A percentile compares a stretch with the other conserved stretches of the same genome.
Conservation (phyloP, 108 stramenopile genomes). For the Discostella stelligeroides region DNA sequence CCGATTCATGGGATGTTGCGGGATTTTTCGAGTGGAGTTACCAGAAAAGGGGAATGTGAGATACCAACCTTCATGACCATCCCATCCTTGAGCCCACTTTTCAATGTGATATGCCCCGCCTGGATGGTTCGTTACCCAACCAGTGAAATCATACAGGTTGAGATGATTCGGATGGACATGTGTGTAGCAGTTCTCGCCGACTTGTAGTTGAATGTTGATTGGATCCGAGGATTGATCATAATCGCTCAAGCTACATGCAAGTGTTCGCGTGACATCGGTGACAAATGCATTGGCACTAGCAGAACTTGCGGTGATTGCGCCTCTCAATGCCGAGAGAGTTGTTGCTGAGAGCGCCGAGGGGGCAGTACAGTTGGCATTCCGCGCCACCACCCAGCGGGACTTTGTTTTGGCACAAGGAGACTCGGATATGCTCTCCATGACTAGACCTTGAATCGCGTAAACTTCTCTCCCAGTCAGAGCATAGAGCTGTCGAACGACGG, state of each 20-base stretch:
- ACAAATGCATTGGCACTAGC: slow-evolving; percentile 27
- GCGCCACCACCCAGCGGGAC: slow-evolving; percentile 35
- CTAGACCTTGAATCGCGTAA: slow-evolving; percentile 57
- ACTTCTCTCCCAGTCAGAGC: slow-evolving; percentile 40
- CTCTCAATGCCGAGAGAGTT: slow-evolving; percentile 25
- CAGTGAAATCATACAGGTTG: slow-evolving; percentile 66
- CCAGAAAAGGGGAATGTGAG: slow-evolving; percentile 28
- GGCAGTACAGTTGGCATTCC: slow-evolving; percentile 23
- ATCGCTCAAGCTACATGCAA: slow-evolving; percentile 20
- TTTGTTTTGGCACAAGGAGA: slow-evolving; percentile 23
- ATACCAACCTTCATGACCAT: slow-evolving; percentile 46
- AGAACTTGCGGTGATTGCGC: slow-evolving; percentile 16
- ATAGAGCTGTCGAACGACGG: slow-evolving; percentile 24
- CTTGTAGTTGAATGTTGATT: slow-evolving; percentile 38
- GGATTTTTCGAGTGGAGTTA: slow-evolving; percentile 40
- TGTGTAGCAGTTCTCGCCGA: slow-evolving; percentile 40
- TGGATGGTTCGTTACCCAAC: slow-evolving; percentile 41
- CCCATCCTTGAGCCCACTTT: slow-evolving; percentile 43
- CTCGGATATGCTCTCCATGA: slow-evolving; percentile 31
- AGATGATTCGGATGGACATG: slow-evolving; percentile 59
- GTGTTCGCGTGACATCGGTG: slow-evolving; percentile 22
- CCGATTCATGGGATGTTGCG: slow-evolving; percentile 38
- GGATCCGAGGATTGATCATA: slow-evolving; percentile 12
- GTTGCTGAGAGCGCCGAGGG: slow-evolving; percentile 6
- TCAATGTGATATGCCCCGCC: slow-evolving; percentile 44